Evolutionary conservation across 345 rosid species (phyloP).

Genomic region (Luvunga scandens): DNA sequence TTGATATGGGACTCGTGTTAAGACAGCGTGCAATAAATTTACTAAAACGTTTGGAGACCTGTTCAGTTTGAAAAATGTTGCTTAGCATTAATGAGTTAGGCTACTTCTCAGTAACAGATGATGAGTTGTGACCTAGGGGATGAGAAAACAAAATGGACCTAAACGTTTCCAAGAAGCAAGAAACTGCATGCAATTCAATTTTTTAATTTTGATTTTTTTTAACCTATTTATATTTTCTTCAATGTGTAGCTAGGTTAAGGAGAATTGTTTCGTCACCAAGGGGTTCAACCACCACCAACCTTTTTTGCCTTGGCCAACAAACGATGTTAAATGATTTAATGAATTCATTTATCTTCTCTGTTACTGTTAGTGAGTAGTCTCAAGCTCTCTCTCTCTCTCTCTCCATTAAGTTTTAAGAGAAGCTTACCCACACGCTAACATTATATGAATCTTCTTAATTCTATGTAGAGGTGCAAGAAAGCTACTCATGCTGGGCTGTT

Average conservation of each 20-base stretch:
- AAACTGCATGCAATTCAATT: background rate
- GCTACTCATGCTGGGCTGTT: background rate
- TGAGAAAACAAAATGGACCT: background rate
- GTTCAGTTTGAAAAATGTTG: conserved; percentile 14
- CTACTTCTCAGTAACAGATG: conserved; percentile 8
- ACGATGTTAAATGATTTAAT: conserved; percentile 54
- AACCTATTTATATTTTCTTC: background rate
- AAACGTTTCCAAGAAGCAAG: background rate
- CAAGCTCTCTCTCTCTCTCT: conserved; percentile 11
- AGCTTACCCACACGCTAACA: conserved; percentile 22
- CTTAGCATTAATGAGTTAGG: conserved; percentile 19
- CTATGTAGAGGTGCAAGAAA: conserved; percentile 4
- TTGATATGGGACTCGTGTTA: conserved; percentile 18
- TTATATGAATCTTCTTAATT: background rate
- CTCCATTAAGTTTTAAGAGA: conserved; percentile 14
- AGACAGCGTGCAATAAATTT: conserved; percentile 21
- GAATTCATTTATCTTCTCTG: conserved; percentile 24
- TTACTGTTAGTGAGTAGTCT: conserved; percentile 7
- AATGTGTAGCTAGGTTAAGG: background rate
- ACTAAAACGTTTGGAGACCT: conserved; percentile 2
- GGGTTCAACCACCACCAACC: conserved; percentile 86
- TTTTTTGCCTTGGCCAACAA: conserved; percentile 42
- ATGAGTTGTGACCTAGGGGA: conserved; percentile 19
- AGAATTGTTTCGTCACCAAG: conserved; percentile 25
- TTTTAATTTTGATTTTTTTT: background rate